These are phyloP conservation scores for Nothomitra cinnamomea DNA, from an alignment of 2,329 filamentous ascomycete genomes.

Conservation along the genomic window DNA sequence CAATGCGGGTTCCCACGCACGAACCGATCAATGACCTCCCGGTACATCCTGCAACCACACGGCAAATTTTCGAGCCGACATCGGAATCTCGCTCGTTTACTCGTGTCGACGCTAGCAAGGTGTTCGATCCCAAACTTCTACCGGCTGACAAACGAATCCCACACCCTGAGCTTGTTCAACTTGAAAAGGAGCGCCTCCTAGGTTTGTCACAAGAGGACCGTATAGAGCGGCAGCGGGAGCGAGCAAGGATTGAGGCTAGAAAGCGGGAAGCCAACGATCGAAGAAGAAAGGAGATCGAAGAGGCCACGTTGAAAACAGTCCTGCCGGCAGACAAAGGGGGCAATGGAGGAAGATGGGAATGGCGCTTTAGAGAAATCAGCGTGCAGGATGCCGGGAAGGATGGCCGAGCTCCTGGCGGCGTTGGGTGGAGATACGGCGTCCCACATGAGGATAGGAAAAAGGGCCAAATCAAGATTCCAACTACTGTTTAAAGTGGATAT, in stretches of 20 bases:
- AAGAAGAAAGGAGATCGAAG: constrained; percentile 26
- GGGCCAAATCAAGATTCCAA: constrained; percentile 51
- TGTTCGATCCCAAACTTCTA: constrained; percentile 40
- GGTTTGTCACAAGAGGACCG: constrained; percentile 21
- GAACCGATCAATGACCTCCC: constrained; percentile 49
- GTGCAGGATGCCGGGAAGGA: constrained; percentile 37
- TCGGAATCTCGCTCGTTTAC: constrained; percentile 47
- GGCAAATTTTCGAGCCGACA: constrained; percentile 44
- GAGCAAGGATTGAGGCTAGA: constrained; percentile 23
- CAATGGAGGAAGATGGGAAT: constrained; percentile 37
- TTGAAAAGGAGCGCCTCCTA: constrained; percentile 27
- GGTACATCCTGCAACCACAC: constrained; percentile 35
- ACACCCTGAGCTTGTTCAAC: constrained; percentile 39
- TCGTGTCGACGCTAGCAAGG: constrained; percentile 45
- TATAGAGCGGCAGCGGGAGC: constrained; percentile 25
- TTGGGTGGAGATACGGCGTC: constrained; percentile 47
- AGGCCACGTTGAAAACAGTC: constrained; percentile 26
- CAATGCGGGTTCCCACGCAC: constrained; percentile 27
- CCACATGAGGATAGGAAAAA: constrained; percentile 45
- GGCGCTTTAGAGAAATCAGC: constrained; percentile 43
- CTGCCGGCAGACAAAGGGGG: constrained; percentile 23
- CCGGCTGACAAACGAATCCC: constrained; percentile 47
- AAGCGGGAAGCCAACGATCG: constrained; percentile 23
- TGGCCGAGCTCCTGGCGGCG: constrained; percentile 33
- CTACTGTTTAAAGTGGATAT: constrained; percentile 26